phyloP scores from a whole-genome alignment of 2,329 filamentous ascomycete genomes.

The Aspergillus spinulosporus region DNA sequence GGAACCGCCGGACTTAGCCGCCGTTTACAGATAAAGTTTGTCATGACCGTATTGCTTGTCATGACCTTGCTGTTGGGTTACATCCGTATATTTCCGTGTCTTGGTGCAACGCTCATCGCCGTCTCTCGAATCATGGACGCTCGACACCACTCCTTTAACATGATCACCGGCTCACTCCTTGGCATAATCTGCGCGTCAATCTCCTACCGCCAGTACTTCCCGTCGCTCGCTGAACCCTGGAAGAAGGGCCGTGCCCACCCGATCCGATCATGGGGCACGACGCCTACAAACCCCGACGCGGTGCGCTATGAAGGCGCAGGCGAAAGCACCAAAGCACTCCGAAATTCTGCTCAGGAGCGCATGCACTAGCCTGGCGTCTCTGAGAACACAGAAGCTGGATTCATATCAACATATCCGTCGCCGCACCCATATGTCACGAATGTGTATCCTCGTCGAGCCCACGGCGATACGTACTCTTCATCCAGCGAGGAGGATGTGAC shows the following conservation, averaged over 20 bases:
- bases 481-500: conserved; percentile 41
- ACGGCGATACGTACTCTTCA: conserved; percentile 37
- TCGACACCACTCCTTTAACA: conserved; percentile 63
- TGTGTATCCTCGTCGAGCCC: conserved; percentile 28
- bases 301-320: conserved; percentile 17
- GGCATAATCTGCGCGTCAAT: conserved; percentile 55
- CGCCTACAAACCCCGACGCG: conserved; percentile 45
- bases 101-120: conserved; percentile 57
- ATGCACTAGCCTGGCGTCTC: not conserved
- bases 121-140: conserved; percentile 63
- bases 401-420: conserved; percentile 19
- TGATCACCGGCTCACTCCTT: conserved; percentile 56
- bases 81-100: conserved; percentile 25
- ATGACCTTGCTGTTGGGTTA: too few species aligned
- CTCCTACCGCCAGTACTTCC: conserved; percentile 62
- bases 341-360: conserved; percentile 34
- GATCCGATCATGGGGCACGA: conserved; percentile 57
- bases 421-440: conserved; percentile 28
- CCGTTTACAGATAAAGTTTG: too few species aligned
- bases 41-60: too few species aligned
- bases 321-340: conserved; percentile 31
- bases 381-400: conserved; percentile 8
- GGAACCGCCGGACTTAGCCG: too few species aligned
- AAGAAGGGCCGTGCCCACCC: conserved; percentile 61
- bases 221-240: conserved; percentile 56